Evolutionary conservation across 768 basidiomycete genomes (phyloP), one percentile per base, ranked within the genome.

Genomic region (Tylopilus intermedius): DNA sequence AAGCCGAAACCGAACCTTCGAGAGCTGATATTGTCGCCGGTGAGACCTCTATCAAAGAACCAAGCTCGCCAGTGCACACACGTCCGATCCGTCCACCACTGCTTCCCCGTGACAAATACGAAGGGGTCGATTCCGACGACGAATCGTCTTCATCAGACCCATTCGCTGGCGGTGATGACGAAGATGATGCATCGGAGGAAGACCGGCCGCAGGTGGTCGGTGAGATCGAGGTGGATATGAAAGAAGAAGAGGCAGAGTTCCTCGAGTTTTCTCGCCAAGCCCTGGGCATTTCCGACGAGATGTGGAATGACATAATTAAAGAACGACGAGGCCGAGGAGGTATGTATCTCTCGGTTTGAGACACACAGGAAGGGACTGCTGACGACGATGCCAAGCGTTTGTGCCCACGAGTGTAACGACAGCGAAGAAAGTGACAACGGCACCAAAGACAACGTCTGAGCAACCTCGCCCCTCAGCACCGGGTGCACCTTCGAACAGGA

Each of bases 41-140:
- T 7, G 59, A 64, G 22, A 44, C 22, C 47, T 14, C 13, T 37
- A 26, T 21, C 7, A 51, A 21, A 26, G 39, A 45, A 15, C 41
- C 50, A 11, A 45, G 42, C 47, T 47, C 59, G 8, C 64, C 69
- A 50, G 43, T 61, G 15, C 67, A 56, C 38, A 58, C 56, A n/a
- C 80, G 73, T 54, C 75, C 76, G 2, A 77, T 89, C 45, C 79
- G 94, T n/a, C 74, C 80, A 18, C 92, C 94, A 1, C 80, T 94
- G 51, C 76, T 98, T 38, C 75, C 85, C 9, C 83, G 90, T 24
- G 86, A 97, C 62, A 77, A 77, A 60, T 98, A 86, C 63, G 96
- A 99, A 45, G 96, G 96, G 2, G 91, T 89, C 26, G 82, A 95
- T 64, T 96, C 94, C 2, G 92, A 94, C 60, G 91, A 94, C 57